A percentile compares a stretch with the other conserved stretches of the same genome.
Evolutionary conservation across 2,329 filamentous ascomycete genomes (phyloP).

Genomic region (Podosphaera xanthii): DNA sequence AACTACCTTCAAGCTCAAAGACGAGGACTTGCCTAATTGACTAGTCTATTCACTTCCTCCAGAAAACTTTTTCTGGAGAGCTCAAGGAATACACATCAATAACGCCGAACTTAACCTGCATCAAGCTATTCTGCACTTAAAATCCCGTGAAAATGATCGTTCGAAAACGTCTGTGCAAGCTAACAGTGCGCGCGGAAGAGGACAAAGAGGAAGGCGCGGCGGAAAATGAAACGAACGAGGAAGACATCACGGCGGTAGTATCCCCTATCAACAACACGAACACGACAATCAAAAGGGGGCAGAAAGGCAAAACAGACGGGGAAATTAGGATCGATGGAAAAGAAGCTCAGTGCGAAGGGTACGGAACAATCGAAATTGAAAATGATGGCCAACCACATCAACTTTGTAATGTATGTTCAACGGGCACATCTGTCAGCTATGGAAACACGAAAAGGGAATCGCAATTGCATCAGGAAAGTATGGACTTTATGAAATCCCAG

Average conservation of each 20-base stretch:
- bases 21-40: neutral
- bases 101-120: neutral
- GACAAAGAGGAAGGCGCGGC: neutral
- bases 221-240: neutral
- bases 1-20: neutral
- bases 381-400: neutral
- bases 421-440: no score
- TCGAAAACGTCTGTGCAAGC: neutral
- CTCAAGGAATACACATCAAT: neutral
- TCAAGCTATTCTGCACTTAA: neutral
- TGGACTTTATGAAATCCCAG: no score
- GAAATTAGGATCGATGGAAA: neutral
- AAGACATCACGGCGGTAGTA: neutral
- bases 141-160: neutral
- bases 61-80: neutral
- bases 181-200: neutral
- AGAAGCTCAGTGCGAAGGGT: neutral
- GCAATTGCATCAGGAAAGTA: no score
- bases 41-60: neutral
- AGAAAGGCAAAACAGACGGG: neutral
- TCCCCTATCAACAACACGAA: neutral
- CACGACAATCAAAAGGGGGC: neutral
- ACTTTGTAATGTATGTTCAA: neutral
- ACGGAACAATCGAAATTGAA: neutral
- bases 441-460: no score